These are phyloP conservation scores for Mycena floridula DNA, from an alignment of 768 basidiomycete genomes.

Conservation along the genomic window DNA sequence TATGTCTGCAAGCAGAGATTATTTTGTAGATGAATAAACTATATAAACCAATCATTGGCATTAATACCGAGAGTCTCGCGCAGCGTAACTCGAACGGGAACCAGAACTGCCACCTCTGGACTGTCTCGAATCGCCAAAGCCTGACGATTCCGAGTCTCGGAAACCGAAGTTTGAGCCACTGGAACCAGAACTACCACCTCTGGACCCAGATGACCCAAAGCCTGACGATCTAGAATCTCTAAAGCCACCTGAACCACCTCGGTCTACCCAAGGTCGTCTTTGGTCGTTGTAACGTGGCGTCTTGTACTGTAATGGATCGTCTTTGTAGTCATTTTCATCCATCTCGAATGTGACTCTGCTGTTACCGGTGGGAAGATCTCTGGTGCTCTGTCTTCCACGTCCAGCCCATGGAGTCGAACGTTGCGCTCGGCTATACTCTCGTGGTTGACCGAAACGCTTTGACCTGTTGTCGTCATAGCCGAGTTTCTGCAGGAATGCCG, in stretches of 20 bases:
- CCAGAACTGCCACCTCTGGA: no score
- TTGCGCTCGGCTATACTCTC: neutral
- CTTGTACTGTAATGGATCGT: neutral
- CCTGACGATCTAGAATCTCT: neutral
- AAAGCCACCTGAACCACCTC: neutral
- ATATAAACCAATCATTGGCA: no score
- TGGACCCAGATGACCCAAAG: no score
- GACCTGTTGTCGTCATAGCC: constrained; percentile 26
- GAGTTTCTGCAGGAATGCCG: constrained; percentile 36
- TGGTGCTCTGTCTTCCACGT: neutral
- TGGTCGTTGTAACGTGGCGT: neutral
- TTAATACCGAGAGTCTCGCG: no score
- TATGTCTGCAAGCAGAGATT: no score
- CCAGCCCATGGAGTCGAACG: neutral
- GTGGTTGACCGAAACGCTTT: neutral
- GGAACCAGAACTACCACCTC: no score
- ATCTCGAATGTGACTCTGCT: neutral
- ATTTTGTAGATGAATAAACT: no score
- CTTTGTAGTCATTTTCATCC: neutral
- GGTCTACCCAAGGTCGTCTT: neutral
- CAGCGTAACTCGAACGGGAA: no score
- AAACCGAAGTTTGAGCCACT: no score
- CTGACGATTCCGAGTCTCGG: no score
- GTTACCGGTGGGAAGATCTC: neutral
- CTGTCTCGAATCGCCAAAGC: no score